Percentiles rank a stretch among this genome's conserved stretches.
phyloP scores from a whole-genome alignment of 331 rosid species.

The Rosa hybrid region DNA sequence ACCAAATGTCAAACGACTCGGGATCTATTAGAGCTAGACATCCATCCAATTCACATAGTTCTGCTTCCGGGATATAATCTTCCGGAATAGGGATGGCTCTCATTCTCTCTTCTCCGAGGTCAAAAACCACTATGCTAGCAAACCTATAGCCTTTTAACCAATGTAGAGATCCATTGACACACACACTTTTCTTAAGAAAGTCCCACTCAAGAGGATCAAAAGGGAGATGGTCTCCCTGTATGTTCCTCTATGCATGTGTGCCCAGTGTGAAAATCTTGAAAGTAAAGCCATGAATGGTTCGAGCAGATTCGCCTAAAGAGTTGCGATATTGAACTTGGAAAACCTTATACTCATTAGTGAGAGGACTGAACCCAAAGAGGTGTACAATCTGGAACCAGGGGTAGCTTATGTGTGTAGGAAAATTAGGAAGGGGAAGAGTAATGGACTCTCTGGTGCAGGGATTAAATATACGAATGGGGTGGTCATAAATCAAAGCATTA shows the following conservation, averaged over 20 bases:
- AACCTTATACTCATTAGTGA: conserved; percentile 5
- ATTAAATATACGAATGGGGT: not conserved
- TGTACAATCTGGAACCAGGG: not conserved
- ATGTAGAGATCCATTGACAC: conserved; percentile 2
- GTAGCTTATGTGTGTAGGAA: not conserved
- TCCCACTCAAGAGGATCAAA: not conserved
- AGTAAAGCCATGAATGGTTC: not conserved
- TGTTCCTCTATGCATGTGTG: not conserved
- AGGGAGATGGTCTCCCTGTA: conserved; percentile 1
- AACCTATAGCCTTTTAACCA: not conserved
- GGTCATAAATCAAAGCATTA: not conserved
- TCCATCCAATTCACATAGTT: conserved; percentile 3
- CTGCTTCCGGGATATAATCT: not conserved
- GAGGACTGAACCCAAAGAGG: conserved; percentile 1
- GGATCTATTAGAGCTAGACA: not conserved
- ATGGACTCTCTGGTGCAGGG: not conserved
- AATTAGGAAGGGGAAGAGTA: not conserved
- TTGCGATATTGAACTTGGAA: not conserved
- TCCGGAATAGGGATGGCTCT: not conserved
- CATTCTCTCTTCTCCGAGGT: not conserved
- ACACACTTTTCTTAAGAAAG: not conserved
- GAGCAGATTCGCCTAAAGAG: not conserved
- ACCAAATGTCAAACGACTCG: not conserved
- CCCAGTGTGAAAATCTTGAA: conserved; percentile 5
- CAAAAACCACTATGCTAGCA: not conserved